Conservation (phyloP, 2,329 filamentous ascomycete species). For the Aureobasidium musti region DNA sequence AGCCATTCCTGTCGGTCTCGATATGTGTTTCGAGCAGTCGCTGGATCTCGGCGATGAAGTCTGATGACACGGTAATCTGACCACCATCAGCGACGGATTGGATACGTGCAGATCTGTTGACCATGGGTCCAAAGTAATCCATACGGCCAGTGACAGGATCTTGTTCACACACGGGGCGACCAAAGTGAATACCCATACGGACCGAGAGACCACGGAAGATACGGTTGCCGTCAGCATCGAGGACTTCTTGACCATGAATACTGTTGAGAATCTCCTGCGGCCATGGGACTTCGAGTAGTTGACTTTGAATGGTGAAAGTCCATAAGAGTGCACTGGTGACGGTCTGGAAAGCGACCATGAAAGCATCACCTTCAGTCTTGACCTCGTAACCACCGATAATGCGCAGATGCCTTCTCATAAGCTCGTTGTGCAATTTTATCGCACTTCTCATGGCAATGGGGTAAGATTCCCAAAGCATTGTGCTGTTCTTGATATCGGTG, state of each 20-base stretch:
- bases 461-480: constrained; percentile 92
- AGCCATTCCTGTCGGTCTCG: constrained; percentile 73
- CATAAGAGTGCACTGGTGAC: constrained; percentile 92
- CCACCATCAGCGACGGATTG: constrained; percentile 93
- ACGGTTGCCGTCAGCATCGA: constrained; percentile 79
- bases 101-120: constrained; percentile 94
- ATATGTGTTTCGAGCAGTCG: constrained; percentile 86
- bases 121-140: constrained; percentile 99
- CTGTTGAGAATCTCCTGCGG: constrained; percentile 89
- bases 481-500: constrained; percentile 99
- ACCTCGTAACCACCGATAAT: constrained; percentile 97
- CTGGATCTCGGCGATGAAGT: constrained; percentile 96
- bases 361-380: constrained; percentile 99
- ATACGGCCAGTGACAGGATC: constrained; percentile 96
- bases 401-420: constrained; percentile 90
- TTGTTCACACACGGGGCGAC: constrained; percentile 88
- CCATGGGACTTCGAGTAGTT: constrained; percentile 87
- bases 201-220: constrained; percentile 96
- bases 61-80: constrained; percentile 93
- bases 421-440: constrained; percentile 95
- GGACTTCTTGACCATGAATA: constrained; percentile 76
- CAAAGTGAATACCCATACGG: constrained; percentile 97
- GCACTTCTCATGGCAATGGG: constrained; percentile 93
- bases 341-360: constrained; percentile 98
- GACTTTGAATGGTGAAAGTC: constrained; percentile 92